Percentiles rank a stretch among this genome's conserved stretches.
phyloP scores from a whole-genome alignment of 179 eudicot genomes.

The Amaranthus tricolor region DNA sequence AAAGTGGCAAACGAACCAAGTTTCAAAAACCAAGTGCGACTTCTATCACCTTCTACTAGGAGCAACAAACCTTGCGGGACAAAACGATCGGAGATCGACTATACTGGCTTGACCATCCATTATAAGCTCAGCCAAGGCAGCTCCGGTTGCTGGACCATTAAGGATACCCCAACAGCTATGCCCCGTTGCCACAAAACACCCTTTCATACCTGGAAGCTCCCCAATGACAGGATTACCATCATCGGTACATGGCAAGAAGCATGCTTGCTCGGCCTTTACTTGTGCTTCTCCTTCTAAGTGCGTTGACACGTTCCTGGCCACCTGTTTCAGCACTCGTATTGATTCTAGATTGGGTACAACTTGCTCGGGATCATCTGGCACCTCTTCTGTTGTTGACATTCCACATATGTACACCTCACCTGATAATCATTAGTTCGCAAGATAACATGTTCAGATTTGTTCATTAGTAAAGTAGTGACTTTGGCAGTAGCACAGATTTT shows the following conservation, averaged over 20 bases:
- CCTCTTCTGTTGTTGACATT: slow-evolving; percentile 64
- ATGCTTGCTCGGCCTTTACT: slow-evolving; percentile 87
- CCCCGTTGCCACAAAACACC: slow-evolving; percentile 83
- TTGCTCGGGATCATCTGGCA: slow-evolving; percentile 71
- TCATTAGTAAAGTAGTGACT: not conserved
- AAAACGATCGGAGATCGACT: slow-evolving; percentile 60
- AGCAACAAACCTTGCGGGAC: slow-evolving; percentile 52
- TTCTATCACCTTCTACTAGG: slow-evolving; percentile 18
- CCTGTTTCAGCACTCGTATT: slow-evolving; percentile 58
- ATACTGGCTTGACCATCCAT: slow-evolving; percentile 50
- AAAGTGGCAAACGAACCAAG: not conserved
- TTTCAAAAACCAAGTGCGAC: not conserved
- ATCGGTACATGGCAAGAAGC: slow-evolving; percentile 78
- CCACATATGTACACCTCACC: slow-evolving; percentile 94
- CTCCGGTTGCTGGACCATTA: slow-evolving; percentile 89
- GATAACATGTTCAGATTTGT: not conserved
- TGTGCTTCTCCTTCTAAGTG: slow-evolving; percentile 60
- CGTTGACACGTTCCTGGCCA: slow-evolving; percentile 64
- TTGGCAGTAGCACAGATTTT: no score
- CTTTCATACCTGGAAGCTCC: slow-evolving; percentile 64
- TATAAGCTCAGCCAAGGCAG: slow-evolving; percentile 84
- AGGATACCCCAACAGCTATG: slow-evolving; percentile 91
- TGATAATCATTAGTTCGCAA: slow-evolving; percentile 12
- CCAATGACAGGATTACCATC: slow-evolving; percentile 74
- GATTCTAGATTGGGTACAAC: slow-evolving; percentile 64